Evolutionary conservation across 139 green algal species (phyloP), one percentile per base, ranked within the genome.

Genomic region (Coccomyxa sp.): DNA sequence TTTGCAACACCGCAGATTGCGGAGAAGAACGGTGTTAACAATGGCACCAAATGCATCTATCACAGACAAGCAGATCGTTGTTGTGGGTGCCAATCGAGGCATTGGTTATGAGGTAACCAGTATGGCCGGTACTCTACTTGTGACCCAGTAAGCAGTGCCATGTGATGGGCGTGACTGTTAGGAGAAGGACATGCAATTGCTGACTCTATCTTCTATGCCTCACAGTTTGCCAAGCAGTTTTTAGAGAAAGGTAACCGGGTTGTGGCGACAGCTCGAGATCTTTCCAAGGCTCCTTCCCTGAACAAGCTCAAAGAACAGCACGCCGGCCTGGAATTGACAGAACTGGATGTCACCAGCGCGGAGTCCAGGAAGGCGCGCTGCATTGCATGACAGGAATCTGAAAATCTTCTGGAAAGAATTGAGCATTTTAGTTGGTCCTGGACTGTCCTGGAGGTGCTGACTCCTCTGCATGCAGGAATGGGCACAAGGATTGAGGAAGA

Each of bases 201-300:
- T 51, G 38, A 51, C 38, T 51, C 38, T 3, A 51, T 51, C n/a
- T 78, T 0, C 23, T 78, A 27, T 78, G 14, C 13, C 31, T n/a
- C 79, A 38, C 85, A 92, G 87, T 86, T 91, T 18, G 81, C 76
- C 12, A 83, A 82, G 21, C 87, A 92, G 78, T 81, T 92, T 58
- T 81, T 89, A 25, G 75, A 79, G 4, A 85, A 85, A 30, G 85
- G 82, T 79, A 91, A 92, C 84, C 84, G 71, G 25, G 87, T 92
- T 1, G 32, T 89, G 12, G 87, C 89, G 78, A 86, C 88, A 10
- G 87, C 84, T 10, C 88, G 87, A 21, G 58, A 79, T 16, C 88
- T 82, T 0, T 58, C 10, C 1, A 75, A 28, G 4, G 81, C 76
- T 13, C 17, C 45, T n/a, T 81, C 77, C 1, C 80, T 89, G 68